Conservation (phyloP, 306 rosid genomes). For the Morella rubra region DNA sequence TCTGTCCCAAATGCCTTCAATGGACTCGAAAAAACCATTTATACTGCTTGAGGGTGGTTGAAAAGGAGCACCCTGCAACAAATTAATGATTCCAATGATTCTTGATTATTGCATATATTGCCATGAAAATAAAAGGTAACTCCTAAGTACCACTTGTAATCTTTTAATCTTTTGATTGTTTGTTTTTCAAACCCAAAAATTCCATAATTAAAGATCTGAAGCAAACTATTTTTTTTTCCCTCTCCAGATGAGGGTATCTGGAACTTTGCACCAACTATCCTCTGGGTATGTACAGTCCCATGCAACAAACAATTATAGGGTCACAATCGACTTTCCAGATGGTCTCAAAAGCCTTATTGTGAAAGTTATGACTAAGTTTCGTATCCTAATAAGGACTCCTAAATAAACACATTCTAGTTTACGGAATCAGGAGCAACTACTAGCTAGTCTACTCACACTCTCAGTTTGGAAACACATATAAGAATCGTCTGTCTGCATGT, state of each 20-base stretch:
- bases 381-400: background rate
- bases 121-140: background rate
- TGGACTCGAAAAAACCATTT: slow-evolving; percentile 63
- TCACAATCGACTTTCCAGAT: too few species aligned
- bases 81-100: slow-evolving; percentile 21
- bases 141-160: background rate
- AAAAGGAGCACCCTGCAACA: slow-evolving; percentile 65
- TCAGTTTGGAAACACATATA: background rate
- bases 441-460: background rate
- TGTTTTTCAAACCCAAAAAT: background rate
- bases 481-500: background rate
- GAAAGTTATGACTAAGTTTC: background rate
- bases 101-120: slow-evolving; percentile 6
- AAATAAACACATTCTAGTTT: too few species aligned
- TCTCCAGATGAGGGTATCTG: background rate
- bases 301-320: too few species aligned
- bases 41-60: slow-evolving; percentile 55
- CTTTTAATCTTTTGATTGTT: background rate
- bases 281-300: too few species aligned
- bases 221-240: background rate
- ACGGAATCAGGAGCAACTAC: background rate
- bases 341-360: too few species aligned
- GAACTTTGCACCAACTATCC: too few species aligned
- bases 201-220: background rate
- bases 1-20: slow-evolving; percentile 61